phyloP scores from a whole-genome alignment of 352 stramenopile genomes.

The Pythium folliculosum region DNA sequence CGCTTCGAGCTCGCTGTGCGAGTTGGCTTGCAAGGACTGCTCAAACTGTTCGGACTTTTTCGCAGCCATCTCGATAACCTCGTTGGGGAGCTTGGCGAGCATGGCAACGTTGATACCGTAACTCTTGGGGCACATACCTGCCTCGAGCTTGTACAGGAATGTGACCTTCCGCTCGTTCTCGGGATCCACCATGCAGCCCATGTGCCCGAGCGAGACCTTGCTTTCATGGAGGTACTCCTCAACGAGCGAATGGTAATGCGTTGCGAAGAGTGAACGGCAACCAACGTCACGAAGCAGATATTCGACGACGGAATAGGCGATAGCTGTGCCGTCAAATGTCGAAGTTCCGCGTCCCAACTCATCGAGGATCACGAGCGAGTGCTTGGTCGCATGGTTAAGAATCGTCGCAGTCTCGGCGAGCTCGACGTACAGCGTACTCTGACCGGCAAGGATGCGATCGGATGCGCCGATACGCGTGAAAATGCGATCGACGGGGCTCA shows the following conservation, averaged over 20 bases:
- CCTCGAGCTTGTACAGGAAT: conserved; percentile 98
- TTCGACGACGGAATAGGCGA: conserved; percentile 97
- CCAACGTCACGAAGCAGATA: conserved; percentile 83
- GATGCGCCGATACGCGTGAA: conserved; percentile 99
- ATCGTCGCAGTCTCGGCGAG: conserved; percentile 98
- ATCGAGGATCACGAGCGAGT: conserved; percentile 98
- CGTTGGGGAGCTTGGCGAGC: conserved; percentile 95
- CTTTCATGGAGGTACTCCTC: conserved; percentile 78
- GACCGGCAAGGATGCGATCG: conserved; percentile 97
- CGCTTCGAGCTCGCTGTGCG: conserved; percentile 33
- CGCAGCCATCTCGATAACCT: conserved; percentile 92
- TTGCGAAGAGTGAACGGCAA: conserved; percentile 98
- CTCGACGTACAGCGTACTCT: conserved; percentile 99
- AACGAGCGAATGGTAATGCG: conserved; percentile 97
- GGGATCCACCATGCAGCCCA: conserved; percentile 82
- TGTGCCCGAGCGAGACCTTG: conserved; percentile 73
- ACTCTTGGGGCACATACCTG: conserved; percentile 96
- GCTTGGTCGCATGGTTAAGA: conserved; percentile 93
- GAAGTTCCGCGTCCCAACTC: conserved; percentile 98
- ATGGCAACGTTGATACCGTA: conserved; percentile 99
- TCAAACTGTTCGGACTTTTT: conserved; percentile 92
- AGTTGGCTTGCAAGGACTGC: conserved; percentile 55
- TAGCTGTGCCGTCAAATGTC: conserved; percentile 98
- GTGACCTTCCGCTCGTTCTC: conserved; percentile 94
- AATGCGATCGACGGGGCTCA: conserved; percentile 98